Percentiles rank a stretch among this genome's conserved stretches.
These are phyloP conservation scores for Paraphaeosphaeria minitans DNA, from an alignment of 2,329 filamentous ascomycete genomes.

Conservation along the genomic window DNA sequence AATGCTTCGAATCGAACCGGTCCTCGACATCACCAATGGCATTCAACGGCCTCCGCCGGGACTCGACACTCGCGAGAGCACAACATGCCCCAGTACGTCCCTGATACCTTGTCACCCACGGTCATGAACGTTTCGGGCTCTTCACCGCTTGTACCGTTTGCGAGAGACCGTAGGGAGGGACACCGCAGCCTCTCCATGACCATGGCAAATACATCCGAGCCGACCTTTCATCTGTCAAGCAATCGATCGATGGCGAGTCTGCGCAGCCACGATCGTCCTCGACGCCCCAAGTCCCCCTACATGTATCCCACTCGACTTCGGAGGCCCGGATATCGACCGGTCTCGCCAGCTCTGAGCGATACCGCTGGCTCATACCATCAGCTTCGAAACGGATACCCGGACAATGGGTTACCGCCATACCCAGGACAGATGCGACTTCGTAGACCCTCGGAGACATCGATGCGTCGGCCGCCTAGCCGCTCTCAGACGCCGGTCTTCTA, in stretches of 20 bases:
- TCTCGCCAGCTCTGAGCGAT: slow-evolving; percentile 54
- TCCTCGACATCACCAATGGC: slow-evolving; percentile 40
- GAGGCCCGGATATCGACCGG: slow-evolving; percentile 49
- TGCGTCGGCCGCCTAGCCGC: slow-evolving; percentile 28
- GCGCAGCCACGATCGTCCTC: slow-evolving; percentile 46
- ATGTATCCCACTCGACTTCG: slow-evolving; percentile 50
- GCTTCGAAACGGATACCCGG: slow-evolving; percentile 21
- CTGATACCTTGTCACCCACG: slow-evolving; percentile 45
- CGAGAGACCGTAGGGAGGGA: slow-evolving; percentile 36
- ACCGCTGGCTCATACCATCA: slow-evolving; percentile 25
- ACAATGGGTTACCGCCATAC: slow-evolving; percentile 8
- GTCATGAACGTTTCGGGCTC: slow-evolving; percentile 38
- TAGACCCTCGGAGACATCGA: slow-evolving; percentile 31
- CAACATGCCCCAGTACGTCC: slow-evolving; percentile 49
- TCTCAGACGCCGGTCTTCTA: slow-evolving; percentile 19
- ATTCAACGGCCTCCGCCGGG: slow-evolving; percentile 45
- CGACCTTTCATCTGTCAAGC: slow-evolving; percentile 45
- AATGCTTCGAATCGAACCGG: slow-evolving; percentile 49
- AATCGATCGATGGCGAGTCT: slow-evolving; percentile 54
- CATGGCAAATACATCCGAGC: slow-evolving; percentile 42
- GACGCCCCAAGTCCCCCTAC: slow-evolving; percentile 47
- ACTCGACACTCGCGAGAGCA: slow-evolving; percentile 50
- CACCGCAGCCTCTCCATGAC: slow-evolving; percentile 52
- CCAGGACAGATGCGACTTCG: slow-evolving; percentile 30
- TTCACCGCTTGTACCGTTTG: slow-evolving; percentile 33